Base-by-base conservation (phyloP, 129 eudicot genomes). In the Flaveria robusta region DNA sequence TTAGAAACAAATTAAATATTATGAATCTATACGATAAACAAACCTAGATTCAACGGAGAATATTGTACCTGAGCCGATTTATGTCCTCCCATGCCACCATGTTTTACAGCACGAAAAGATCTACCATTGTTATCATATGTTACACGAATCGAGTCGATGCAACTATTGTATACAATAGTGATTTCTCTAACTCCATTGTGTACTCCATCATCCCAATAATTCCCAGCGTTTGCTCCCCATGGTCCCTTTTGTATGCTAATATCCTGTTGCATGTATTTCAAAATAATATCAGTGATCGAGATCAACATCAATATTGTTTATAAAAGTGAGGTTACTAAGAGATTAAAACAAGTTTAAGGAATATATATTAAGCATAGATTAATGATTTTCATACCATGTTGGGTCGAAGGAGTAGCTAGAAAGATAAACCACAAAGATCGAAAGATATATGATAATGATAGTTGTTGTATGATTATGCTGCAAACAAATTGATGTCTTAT, bases 181-280 rank as follows among this genome's bases (percentile, higher is more conserved):
- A 90, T 88, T 71, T 88, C 96, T 77, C 91, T 75, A 5, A 90
- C 78, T n/a, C 94, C 97, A 41, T 47, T 51, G 77, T 74, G 85
- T 52, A 77, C 68, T 16, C 88, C 88, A 55, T 85, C 88, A 66
- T 85, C 92, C 92, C 92, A 88, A 26, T 76, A 15, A 9, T 42
- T 29, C 45, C 93, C 89, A 3, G 88, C 89, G 15, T 72, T 63
- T 37, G 91, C 96, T 58, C 96, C 96, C 89, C 91, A 91, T 34
- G 89, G 85, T 52, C 91, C 96, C 12, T 78, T 81, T 2, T 50
- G 77, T 24, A 73, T 75, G 15, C 69, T 76, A 15, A 52, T 81
- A 71, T 76, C 65, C 80, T 65, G 73, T 18, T 31, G 23, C 43
- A 27, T 5, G 19, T 76, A 23, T 31, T 59, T 66, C 37, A 34